Evolutionary conservation across 371 early-diverging fungal species (phyloP), one percentile per base, ranked within the genome.

Genomic region (Mucor piriformis): DNA sequence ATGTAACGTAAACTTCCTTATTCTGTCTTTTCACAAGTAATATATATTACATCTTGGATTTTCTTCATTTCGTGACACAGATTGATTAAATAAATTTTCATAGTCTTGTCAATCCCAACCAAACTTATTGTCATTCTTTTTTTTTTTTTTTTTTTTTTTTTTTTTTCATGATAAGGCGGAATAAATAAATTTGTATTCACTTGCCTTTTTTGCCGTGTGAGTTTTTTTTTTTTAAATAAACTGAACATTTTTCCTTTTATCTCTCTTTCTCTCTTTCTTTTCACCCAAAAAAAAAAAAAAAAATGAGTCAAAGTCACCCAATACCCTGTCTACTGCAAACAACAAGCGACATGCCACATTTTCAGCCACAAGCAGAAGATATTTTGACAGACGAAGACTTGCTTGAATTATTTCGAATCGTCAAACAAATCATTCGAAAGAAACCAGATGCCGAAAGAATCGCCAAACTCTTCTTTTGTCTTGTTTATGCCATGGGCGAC

Each of bases 301-400:
- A 20, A 27, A 59, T 59, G 59, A 42, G 43, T 44, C 43, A 25
- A 18, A 27, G 52, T n/a, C 21, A 46, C 18, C 51, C 59, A 6
- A 32, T 43, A 34, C 37, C 38, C 18, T 62, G 63, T 44, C 35
- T 56, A 20, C 25, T 43, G 12, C 63, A 62, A 44, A 37, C 53
- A 32, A 20, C 46, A 27, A 6, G 35, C 27, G 57, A 63, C 6
- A 42, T 55, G 12, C 49, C 34, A 25, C 52, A 57, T 18, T 66
- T 60, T 38, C 52, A 69, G 10, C 73, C 77, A 0, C 73, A 69
- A 51, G 77, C 75, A n/a, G 77, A 74, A 59, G 80, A 80, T 34
- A 80, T 80, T 38, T 52, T 80, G n/a, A 59, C 59, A 8, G 80
- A 80, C 49, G 77, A 76, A 46, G 77, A 80, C 21, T 48, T 80